Base-by-base conservation (phyloP, 2,329 filamentous ascomycete genomes). In the Colletotrichum destructivum region DNA sequence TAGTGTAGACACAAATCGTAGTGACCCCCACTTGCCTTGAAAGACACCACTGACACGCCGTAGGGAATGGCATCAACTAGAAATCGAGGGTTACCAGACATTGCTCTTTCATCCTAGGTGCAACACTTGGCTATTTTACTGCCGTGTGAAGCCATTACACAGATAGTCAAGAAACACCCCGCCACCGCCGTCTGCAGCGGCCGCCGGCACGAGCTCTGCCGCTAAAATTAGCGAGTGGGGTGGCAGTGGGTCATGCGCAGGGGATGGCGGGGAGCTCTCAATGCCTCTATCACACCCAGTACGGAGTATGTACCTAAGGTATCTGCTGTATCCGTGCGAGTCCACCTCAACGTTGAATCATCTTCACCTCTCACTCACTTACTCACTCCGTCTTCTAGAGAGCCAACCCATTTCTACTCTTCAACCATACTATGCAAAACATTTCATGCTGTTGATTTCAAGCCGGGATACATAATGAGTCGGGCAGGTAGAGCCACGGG, bases 391-490 rank as follows among this genome's bases (percentile, higher is more conserved):
- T 55, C 18, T 21, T 8, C n/a, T 18, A 13, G 23, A 31, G 46
- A 54, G 54, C n/a, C 49, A 21, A n/a, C 15, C 56, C 26, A 49
- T 51, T 62, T 60, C 4, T 9, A 18, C 47, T 46, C n/a, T 12
- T 66, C 61, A 47, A 15, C 31, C 23, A 26, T 62, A 4, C 13
- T 21, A 69, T 71, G 69, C 59, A 47, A 52, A 38, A 31, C 26
- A 54, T 46, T 60, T 26, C 38, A 47, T 31, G 15, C 44, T 66
- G 26, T 55, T 55, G 52, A 64, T 26, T 57, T 46, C 16, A 21
- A 49, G 49, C 35, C 26, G 57, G 44, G 46, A 57, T n/a, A 62
- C 54, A 49, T n/a, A 35, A 72, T 72, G 70, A 66, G 47, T 35
- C 66, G 61, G 51, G 49, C 55, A 26, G 35, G 60, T 38, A 64